Conservation (phyloP, 139 green algal genomes). For the Haematococcus lacustris region DNA sequence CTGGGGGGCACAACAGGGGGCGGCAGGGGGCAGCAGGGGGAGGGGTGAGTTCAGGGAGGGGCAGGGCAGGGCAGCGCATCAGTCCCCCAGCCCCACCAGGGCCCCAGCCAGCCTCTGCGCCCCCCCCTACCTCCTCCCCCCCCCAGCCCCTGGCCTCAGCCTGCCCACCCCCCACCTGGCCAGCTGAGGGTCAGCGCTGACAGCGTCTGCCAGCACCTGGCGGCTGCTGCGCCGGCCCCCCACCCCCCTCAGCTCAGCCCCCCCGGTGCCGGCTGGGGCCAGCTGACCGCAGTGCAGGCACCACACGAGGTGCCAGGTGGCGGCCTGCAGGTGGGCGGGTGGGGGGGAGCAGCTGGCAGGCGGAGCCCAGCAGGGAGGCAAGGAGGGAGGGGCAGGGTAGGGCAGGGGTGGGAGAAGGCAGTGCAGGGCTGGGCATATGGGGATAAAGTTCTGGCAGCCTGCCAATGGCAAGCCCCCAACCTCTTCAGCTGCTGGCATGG, state of each 20-base stretch:
- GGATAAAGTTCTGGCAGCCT: too few species aligned
- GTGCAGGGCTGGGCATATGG: too few species aligned
- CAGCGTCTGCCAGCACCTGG: slow-evolving; percentile 36
- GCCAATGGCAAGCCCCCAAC: too few species aligned
- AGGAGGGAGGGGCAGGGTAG: too few species aligned
- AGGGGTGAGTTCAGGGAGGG: neutral
- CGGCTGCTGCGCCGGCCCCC: slow-evolving; percentile 36
- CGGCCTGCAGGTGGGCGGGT: slow-evolving; percentile 15
- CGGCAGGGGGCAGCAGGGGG: neutral
- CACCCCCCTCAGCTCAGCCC: slow-evolving; percentile 30
- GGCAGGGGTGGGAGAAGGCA: too few species aligned
- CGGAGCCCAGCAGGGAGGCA: too few species aligned
- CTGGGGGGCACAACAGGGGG: slow-evolving; percentile 20
- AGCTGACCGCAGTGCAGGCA: slow-evolving; percentile 46
- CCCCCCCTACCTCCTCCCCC: neutral
- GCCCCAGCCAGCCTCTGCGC: neutral
- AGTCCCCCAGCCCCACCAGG: neutral
- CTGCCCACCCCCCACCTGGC: neutral
- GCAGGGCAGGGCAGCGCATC: neutral
- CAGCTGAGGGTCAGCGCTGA: slow-evolving; percentile 32
- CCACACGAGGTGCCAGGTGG: slow-evolving; percentile 64
- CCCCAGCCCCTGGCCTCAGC: neutral
- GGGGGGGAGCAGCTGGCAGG: too few species aligned
- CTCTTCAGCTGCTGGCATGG: too few species aligned
- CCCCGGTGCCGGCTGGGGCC: slow-evolving; percentile 37